Conservation (phyloP, 225 moss, liverwort and hornwort species). For the Pseudisothecium myosuroides region DNA sequence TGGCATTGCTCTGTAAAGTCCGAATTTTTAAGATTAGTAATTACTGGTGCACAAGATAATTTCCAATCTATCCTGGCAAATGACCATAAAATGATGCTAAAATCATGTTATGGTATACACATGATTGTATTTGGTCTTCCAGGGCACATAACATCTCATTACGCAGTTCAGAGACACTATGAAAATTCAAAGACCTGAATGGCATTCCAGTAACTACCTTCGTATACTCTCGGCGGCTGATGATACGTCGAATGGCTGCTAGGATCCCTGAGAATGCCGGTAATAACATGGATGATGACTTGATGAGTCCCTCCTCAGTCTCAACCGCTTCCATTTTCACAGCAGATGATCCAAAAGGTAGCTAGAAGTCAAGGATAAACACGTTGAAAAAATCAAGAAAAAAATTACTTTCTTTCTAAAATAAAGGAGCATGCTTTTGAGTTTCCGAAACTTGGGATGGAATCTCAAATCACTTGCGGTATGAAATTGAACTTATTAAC, state of each 20-base stretch:
- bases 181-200: neutral
- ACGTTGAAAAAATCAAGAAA: neutral
- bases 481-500: neutral
- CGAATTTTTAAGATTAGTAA: neutral
- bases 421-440: neutral
- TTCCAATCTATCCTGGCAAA: neutral
- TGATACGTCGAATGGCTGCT: conserved; percentile 82
- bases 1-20: conserved; percentile 59
- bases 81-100: neutral
- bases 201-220: conserved; percentile 32
- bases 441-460: neutral
- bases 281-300: conserved; percentile 71
- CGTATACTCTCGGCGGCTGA: conserved; percentile 74
- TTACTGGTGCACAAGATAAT: neutral
- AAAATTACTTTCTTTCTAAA: neutral
- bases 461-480: neutral
- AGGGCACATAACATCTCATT: neutral
- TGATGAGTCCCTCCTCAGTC: conserved; percentile 68
- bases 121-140: neutral
- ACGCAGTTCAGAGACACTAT: neutral
- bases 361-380: conserved; percentile 54
- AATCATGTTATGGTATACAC: neutral
- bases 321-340: conserved; percentile 39
- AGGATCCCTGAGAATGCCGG: conserved; percentile 82
- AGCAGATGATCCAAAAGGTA: conserved; percentile 51